phyloP scores from a whole-genome alignment of 2,329 filamentous ascomycete genomes.

The Pseudonectria foliicola region DNA sequence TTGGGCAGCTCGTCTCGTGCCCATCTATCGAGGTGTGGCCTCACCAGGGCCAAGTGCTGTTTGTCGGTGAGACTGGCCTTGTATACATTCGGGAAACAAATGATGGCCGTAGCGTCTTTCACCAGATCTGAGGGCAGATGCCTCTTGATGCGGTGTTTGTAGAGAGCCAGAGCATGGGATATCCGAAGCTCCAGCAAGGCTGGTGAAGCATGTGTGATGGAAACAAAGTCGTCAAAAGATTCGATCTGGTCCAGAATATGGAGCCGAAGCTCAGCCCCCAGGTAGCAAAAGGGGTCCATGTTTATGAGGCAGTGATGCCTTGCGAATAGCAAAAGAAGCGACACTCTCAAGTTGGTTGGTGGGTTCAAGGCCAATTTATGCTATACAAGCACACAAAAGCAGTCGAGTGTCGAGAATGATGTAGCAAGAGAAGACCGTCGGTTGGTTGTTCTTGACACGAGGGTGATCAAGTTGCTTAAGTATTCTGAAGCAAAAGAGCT shows the following conservation, averaged over 20 bases:
- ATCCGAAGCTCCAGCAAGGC: neutral
- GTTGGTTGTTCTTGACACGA: too few relatives aligned
- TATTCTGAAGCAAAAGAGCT: too few relatives aligned
- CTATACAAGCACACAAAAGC: too few relatives aligned
- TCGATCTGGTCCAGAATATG: neutral
- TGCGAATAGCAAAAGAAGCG: too few relatives aligned
- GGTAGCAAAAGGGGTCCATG: neutral
- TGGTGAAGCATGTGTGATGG: neutral
- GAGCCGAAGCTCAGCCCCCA: neutral
- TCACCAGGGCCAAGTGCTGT: neutral
- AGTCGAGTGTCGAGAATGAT: too few relatives aligned
- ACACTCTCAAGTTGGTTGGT: too few relatives aligned
- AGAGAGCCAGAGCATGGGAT: too few relatives aligned
- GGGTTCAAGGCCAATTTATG: too few relatives aligned
- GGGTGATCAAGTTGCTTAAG: too few relatives aligned
- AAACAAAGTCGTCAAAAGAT: neutral
- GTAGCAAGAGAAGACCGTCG: neutral
- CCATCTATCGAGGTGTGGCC: neutral
- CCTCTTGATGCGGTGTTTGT: neutral
- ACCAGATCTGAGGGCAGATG: neutral
- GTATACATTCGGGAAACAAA: neutral
- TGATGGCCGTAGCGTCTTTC: slow-evolving; percentile 3
- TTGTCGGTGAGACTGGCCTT: neutral
- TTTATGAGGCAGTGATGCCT: neutral
- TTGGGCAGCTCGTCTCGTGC: neutral